Base-by-base conservation (phyloP, 2,329 filamentous ascomycete genomes). In the Metarhizium album region DNA sequence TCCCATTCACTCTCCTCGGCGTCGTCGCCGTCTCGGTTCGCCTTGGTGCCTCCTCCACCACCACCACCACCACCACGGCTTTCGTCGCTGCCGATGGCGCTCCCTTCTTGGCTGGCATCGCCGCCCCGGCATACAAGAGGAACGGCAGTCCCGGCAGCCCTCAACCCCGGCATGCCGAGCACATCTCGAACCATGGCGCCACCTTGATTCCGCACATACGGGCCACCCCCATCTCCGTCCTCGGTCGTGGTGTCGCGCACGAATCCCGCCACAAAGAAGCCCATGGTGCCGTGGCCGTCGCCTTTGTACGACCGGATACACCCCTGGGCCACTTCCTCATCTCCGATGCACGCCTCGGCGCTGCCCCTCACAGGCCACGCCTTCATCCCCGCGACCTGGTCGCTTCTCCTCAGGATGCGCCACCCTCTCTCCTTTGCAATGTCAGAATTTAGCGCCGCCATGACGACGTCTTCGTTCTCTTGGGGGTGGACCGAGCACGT, bases 231-330 rank as follows among this genome's bases (percentile, higher is more conserved):
- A 11, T 50, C 52, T 40, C 13, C 52, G 6, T 42, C 50, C 2
- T 27, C 49, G 9, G 48, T 50, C 27, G 46, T 53, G 35, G 46
- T 50, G 24, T 60, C 62, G 33, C 65, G 63, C 3, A 88, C 77
- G 67, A 98, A 95, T 0, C 78, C 88, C n/a, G 82, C 89, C 20
- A 96, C 87, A 60, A 98, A 98, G 68, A 98, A 97, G 0, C 93
- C 91, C 79, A 96, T 95, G 1, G 90, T 87, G 0, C 90, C 89
- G 55, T 86, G 80, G 9, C 83, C 83, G 58, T 91, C 89, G 24
- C 82, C 86, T 59, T 90, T 87, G 65, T 86, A 84, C 31, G 88
- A 87, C 52, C 91, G 75, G 51, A 96, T 84, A 61, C 90, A 95
- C 2, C 78, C 86, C 24, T 91, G 83, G 5, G 83, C 79, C 1